Conservation (phyloP, 345 rosid species). For the Ceriops zippeliana region DNA sequence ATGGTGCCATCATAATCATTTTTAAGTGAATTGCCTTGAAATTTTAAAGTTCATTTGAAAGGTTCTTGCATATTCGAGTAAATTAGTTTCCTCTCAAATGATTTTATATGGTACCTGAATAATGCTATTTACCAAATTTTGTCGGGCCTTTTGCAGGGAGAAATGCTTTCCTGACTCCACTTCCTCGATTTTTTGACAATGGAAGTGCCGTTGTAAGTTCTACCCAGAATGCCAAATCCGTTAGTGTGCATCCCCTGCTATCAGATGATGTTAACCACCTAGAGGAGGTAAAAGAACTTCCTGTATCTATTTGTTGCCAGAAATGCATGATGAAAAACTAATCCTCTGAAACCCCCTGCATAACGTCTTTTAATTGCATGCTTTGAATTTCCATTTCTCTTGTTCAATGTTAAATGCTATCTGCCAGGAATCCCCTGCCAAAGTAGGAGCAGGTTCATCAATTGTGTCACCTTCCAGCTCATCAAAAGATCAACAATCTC, state of each 20-base stretch:
- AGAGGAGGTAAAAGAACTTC: constrained; percentile 36
- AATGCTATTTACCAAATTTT: constrained; percentile 14
- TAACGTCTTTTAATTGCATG: not conserved
- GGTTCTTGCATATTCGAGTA: not conserved
- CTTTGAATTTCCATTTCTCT: not conserved
- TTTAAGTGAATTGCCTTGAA: not conserved
- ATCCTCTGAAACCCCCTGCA: not conserved
- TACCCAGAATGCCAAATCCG: constrained; percentile 33
- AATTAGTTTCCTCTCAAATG: not conserved
- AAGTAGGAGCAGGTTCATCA: constrained; percentile 37
- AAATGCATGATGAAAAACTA: not conserved
- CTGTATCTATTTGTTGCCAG: not conserved
- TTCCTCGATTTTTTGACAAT: constrained; percentile 43
- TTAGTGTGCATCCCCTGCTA: constrained; percentile 50
- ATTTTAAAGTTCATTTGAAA: not conserved
- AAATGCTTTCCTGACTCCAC: constrained; percentile 54
- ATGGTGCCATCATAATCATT: no score
- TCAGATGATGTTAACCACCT: constrained; percentile 26
- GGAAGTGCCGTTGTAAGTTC: constrained; percentile 35
- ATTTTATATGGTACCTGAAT: constrained; percentile 4
- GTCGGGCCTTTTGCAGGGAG: constrained; percentile 38
- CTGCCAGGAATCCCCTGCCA: constrained; percentile 33
- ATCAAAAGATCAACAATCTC: constrained; percentile 41
- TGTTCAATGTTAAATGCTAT: constrained; percentile 3
- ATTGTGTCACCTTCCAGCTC: constrained; percentile 41